phyloP scores from a whole-genome alignment of 164 flowering plant genomes.

The Warburgia ugandensis region DNA sequence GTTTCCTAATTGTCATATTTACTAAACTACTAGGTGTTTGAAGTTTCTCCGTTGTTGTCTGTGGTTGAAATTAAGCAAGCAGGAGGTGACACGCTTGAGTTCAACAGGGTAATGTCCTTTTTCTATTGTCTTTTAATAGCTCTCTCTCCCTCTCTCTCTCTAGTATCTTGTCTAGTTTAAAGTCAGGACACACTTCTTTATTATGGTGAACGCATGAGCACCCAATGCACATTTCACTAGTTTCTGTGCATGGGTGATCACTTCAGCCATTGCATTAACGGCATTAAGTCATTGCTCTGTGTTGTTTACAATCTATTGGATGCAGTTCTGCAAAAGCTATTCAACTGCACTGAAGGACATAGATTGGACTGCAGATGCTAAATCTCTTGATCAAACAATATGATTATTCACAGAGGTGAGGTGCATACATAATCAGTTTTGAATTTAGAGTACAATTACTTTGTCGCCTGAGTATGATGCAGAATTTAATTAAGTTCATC shows the following conservation, averaged over 20 bases:
- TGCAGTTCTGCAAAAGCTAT: constrained; percentile 9
- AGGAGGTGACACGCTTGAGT: constrained; percentile 9
- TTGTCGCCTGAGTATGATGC: not conserved
- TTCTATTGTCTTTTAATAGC: too few species aligned
- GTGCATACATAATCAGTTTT: not conserved
- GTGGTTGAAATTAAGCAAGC: constrained; percentile 13
- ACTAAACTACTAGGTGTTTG: constrained; percentile 8
- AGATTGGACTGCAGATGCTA: constrained; percentile 2
- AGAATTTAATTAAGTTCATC: not conserved
- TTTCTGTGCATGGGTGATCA: not conserved
- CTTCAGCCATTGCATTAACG: too few species aligned
- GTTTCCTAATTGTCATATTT: not conserved
- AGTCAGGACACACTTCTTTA: not conserved
- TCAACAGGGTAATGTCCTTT: constrained; percentile 3
- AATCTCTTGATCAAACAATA: not conserved
- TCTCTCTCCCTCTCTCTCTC: not conserved
- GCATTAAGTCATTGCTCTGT: not conserved
- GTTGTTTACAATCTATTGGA: not conserved
- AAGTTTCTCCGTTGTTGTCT: constrained; percentile 11
- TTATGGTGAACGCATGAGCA: not conserved
- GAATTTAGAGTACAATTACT: not conserved
- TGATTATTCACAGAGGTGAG: not conserved
- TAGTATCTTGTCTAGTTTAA: not conserved
- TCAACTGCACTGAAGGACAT: constrained; percentile 1
- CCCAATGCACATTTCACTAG: not conserved